Percentiles rank a stretch among this genome's conserved stretches.
Evolutionary conservation across 768 basidiomycete species (phyloP).

Genomic region (Xerocomellus intermedius): DNA sequence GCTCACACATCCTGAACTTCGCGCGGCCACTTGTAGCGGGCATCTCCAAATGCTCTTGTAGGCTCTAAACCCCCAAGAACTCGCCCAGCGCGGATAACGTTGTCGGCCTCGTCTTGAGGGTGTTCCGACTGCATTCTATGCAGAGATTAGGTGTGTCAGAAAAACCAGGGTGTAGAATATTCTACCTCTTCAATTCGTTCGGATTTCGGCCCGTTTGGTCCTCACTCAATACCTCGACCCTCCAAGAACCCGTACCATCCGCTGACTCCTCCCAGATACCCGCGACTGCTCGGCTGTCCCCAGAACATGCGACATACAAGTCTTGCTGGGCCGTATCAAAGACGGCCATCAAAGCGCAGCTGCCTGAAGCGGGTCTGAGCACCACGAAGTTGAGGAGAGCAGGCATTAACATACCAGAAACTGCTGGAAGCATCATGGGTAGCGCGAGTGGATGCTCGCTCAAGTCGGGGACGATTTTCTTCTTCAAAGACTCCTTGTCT

Average conservation of each 20-base stretch:
- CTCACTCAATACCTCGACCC: conserved; percentile 89
- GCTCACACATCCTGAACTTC: conserved; percentile 69
- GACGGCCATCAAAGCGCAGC: conserved; percentile 86
- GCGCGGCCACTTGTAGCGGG: conserved; percentile 84
- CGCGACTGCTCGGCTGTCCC: conserved; percentile 94
- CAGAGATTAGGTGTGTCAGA: not conserved
- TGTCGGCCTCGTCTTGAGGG: conserved; percentile 66
- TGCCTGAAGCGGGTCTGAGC: conserved; percentile 48
- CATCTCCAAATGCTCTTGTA: conserved; percentile 83
- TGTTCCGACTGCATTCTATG: conserved; percentile 78
- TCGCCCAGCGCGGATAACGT: conserved; percentile 77
- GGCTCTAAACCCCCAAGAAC: conserved; percentile 89
- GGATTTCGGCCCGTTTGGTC: conserved; percentile 95
- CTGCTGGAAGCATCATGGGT: conserved; percentile 75
- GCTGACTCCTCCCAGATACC: conserved; percentile 78
- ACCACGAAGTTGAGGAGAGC: not conserved
- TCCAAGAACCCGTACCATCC: conserved; percentile 76
- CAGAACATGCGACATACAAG: conserved; percentile 88
- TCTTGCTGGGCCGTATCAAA: conserved; percentile 82
- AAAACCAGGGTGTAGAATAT: not conserved
- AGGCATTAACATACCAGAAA: conserved; percentile 53
- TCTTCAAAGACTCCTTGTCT: conserved; percentile 49
- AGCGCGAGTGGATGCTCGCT: conserved; percentile 69
- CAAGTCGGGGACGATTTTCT: conserved; percentile 58
- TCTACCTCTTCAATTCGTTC: conserved; percentile 78